phyloP scores from a whole-genome alignment of 345 rosid genomes.

The Eucalyptus viminalis region DNA sequence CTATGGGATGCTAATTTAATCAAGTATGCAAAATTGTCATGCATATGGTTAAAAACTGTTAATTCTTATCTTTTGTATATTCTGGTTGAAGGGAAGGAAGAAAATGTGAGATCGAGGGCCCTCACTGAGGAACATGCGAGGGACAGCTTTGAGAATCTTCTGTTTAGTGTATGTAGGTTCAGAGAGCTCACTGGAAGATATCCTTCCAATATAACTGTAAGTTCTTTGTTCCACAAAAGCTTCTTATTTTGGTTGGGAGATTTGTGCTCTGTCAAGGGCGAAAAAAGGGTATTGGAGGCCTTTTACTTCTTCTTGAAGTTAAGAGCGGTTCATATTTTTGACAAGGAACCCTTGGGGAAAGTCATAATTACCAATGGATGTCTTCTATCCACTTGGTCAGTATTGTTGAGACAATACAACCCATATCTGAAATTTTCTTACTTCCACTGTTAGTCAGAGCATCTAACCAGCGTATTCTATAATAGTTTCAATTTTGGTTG shows the following conservation, averaged over 20 bases:
- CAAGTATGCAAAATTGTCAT: neutral
- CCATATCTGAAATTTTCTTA: neutral
- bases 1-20: neutral
- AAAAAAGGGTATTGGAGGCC: neutral
- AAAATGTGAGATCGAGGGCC: slow-evolving; percentile 63
- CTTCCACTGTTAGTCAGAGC: neutral
- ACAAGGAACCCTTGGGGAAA: neutral
- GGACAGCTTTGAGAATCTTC: slow-evolving; percentile 97
- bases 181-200: slow-evolving; percentile 89
- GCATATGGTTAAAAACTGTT: neutral
- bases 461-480: neutral
- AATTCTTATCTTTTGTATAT: neutral
- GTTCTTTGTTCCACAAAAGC: neutral
- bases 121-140: slow-evolving; percentile 97
- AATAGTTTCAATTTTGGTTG: neutral
- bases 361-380: neutral
- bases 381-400: neutral
- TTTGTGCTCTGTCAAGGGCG: neutral
- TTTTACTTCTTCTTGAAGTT: neutral
- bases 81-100: slow-evolving; percentile 45
- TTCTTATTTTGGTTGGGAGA: neutral
- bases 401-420: neutral
- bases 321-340: neutral
- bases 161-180: slow-evolving; percentile 83
- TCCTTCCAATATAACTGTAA: slow-evolving; percentile 86